Base-by-base conservation (phyloP, 2,329 filamentous ascomycete genomes). In the Coniochaeta sp. region DNA sequence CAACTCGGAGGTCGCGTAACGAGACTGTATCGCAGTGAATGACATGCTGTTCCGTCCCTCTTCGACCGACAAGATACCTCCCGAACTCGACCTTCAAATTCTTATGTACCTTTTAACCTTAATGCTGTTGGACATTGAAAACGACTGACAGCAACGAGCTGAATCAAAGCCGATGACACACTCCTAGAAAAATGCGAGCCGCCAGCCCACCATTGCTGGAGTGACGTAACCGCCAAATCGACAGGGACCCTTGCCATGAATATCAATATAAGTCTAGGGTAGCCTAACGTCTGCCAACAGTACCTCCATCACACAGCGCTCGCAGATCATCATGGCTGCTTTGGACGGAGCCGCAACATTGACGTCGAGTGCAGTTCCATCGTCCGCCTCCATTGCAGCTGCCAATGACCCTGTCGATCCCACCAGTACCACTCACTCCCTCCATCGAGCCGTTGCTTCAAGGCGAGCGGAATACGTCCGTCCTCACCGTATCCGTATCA, bases 381-480 rank as follows among this genome's bases (percentile, higher is more conserved):
- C 38, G 16, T 40, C 47, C 24, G 22, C 26, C 6, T 52, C 47
- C n/a, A 11, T 17, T n/a, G 47, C 47, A 17, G 6, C n/a, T 16
- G 47, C 47, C 47, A 22, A 17, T 14, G 47, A 52, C 24, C 14
- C 47, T 19, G 73, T 75, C 36, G 81, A 83, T 19, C 67, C 76
- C 1, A 66, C 69, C n/a, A 79, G 76, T 40, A 68, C 65, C 50
- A 83, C 81, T 1, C 78, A 81, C 59, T 87, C 85, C 3, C 81
- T 89, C n/a, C 83, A 84, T 54, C 79, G 78, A 63, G 84, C 84
- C 33, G 78, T 98, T 43, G 84, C 88, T 69, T 86, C 89, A 43
- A 84, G 95, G 59, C 84, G 87, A 68, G 77, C 83, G 57, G 93
- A 98, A 72, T 99, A 93, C 72, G 88, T 89, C 28, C 84, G 87